These are phyloP conservation scores for Cryptosporidium parvum DNA, from an alignment of 169 alveolate species.

Conservation along the genomic window DNA sequence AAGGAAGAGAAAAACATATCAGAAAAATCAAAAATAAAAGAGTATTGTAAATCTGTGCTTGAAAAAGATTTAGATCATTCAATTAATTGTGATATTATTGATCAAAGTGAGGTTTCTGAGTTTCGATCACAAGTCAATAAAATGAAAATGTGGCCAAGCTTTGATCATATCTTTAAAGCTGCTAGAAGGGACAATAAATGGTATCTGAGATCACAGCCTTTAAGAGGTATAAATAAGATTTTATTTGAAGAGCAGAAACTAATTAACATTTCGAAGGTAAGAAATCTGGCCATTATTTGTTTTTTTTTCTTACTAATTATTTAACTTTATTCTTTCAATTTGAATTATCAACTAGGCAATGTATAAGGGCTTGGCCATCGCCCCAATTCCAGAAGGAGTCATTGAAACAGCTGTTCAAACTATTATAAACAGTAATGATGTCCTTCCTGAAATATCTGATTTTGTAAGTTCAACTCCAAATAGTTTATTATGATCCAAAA, in stretches of 20 bases:
- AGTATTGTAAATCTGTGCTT: not conserved
- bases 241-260: slow-evolving; percentile 34
- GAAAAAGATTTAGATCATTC: not conserved
- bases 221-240: slow-evolving; percentile 10
- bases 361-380: slow-evolving; percentile 44
- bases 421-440: slow-evolving; percentile 32
- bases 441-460: slow-evolving; percentile 35
- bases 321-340: not conserved
- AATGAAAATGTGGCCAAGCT: slow-evolving; percentile 64
- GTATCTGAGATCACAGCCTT: slow-evolving; percentile 40
- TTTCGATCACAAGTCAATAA: slow-evolving; percentile 33
- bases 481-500: not conserved
- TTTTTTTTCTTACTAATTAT: too few species aligned
- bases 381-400: slow-evolving; percentile 63
- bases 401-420: slow-evolving; percentile 48
- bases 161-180: slow-evolving; percentile 64
- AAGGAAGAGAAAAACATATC: not conserved
- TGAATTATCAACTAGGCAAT: slow-evolving; percentile 9
- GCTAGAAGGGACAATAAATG: slow-evolving; percentile 69
- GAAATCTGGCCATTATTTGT: not conserved
- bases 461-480: slow-evolving; percentile 26
- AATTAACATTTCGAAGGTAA: slow-evolving; percentile 63
- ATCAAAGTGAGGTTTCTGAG: slow-evolving; percentile 18
- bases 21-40: not conserved
- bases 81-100: not conserved